Conservation (phyloP, 129 eudicot species). For the Lonicera japonica region DNA sequence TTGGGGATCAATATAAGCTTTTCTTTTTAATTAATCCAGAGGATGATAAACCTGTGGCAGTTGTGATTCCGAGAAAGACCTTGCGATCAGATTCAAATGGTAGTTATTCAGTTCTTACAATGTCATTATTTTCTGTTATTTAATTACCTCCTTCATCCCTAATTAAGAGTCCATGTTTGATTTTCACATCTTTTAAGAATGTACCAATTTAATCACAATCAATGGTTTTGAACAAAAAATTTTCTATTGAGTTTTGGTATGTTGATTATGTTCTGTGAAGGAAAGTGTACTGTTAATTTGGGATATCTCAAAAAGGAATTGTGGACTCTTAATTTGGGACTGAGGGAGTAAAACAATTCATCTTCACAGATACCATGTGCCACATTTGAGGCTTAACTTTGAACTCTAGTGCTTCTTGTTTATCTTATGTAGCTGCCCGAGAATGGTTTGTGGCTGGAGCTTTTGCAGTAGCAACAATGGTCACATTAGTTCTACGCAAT, state of each 20-base stretch:
- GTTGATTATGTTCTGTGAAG: too few relatives aligned
- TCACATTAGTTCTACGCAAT: slow-evolving; percentile 87
- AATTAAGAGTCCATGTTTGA: too few relatives aligned
- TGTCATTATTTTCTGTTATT: not conserved
- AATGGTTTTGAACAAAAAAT: too few relatives aligned
- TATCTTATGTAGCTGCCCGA: slow-evolving; percentile 66
- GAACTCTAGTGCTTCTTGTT: not conserved
- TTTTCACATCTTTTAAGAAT: too few relatives aligned
- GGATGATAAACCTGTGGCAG: slow-evolving; percentile 98
- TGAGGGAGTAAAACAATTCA: not conserved
- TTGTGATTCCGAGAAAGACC: slow-evolving; percentile 33
- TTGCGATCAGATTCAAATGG: not conserved
- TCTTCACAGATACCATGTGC: not conserved
- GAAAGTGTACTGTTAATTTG: too few relatives aligned
- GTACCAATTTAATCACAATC: too few relatives aligned
- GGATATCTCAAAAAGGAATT: not conserved
- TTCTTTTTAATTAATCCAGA: slow-evolving; percentile 86
- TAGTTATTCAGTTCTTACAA: not conserved
- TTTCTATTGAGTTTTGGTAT: too few relatives aligned
- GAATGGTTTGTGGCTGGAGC: slow-evolving; percentile 99
- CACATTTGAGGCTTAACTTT: not conserved
- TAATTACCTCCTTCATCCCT: too few relatives aligned
- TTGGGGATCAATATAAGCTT: slow-evolving; percentile 83
- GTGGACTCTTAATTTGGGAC: not conserved
- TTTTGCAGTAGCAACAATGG: slow-evolving; percentile 82